Conservation (phyloP, 164 flowering plant genomes). For the Macadamia tetraphylla region DNA sequence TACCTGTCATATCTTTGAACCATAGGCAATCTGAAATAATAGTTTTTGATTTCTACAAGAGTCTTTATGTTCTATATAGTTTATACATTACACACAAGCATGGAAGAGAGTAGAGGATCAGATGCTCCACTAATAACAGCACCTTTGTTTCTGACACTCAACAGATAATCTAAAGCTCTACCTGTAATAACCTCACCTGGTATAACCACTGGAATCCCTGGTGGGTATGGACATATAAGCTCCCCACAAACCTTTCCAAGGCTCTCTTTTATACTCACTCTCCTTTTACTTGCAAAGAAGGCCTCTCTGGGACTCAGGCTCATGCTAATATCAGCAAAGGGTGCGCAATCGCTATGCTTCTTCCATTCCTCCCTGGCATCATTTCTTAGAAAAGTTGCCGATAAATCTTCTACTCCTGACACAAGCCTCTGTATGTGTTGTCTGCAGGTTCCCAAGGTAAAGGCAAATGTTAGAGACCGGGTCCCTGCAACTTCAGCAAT, state of each 20-base stretch:
- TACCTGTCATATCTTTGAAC: too few species aligned
- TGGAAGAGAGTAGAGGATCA: slow-evolving; percentile 41
- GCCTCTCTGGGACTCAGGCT: slow-evolving; percentile 68
- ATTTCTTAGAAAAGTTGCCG: slow-evolving; percentile 8
- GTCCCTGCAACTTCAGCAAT: slow-evolving; percentile 45
- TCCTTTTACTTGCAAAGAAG: slow-evolving; percentile 57
- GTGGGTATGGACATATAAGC: slow-evolving; percentile 60
- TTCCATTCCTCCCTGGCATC: slow-evolving; percentile 2
- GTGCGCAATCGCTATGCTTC: slow-evolving; percentile 8
- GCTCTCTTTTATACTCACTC: slow-evolving; percentile 29
- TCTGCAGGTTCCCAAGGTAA: slow-evolving; percentile 35
- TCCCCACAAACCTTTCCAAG: slow-evolving; percentile 52
- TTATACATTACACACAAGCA: slow-evolving; percentile 36
- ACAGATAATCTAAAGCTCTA: slow-evolving; percentile 40
- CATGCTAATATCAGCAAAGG: slow-evolving; percentile 35
- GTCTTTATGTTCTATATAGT: too few species aligned
- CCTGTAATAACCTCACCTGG: slow-evolving; percentile 51
- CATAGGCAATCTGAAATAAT: too few species aligned
- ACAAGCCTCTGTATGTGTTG: slow-evolving; percentile 39
- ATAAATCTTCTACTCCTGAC: slow-evolving; percentile 29
- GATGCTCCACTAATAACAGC: slow-evolving; percentile 48
- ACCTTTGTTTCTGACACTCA: slow-evolving; percentile 36
- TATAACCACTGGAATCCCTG: slow-evolving; percentile 50
- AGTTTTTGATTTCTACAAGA: too few species aligned
- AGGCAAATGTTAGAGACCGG: slow-evolving; percentile 34